phyloP scores from a whole-genome alignment of 2,329 filamentous ascomycete genomes.

The Dactylellina parvicollis region DNA sequence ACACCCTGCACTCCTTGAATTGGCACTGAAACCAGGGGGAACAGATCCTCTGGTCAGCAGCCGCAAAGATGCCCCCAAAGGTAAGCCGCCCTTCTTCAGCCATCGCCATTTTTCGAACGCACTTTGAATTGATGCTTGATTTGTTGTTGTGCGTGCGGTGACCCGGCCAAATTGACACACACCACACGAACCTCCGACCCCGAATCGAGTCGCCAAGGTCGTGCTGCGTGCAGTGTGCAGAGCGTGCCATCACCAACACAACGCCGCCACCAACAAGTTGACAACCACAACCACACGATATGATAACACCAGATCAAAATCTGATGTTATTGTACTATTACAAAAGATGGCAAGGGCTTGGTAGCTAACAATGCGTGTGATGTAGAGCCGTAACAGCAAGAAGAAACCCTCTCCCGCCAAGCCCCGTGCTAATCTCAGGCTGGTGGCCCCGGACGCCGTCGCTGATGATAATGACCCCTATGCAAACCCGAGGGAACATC shows the following conservation, averaged over 20 bases:
- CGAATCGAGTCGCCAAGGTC: background rate
- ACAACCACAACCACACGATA: no score
- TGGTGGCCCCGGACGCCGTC: background rate
- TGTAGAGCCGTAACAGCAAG: background rate
- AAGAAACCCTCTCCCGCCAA: background rate
- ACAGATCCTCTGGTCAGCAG: no score
- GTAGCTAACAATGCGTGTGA: background rate
- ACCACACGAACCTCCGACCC: conserved; percentile 21
- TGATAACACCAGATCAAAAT: no score
- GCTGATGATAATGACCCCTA: conserved; percentile 25
- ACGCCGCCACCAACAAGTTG: background rate
- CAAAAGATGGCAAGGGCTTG: no score
- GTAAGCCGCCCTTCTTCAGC: background rate
- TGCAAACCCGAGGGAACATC: conserved; percentile 18
- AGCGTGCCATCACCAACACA: conserved; percentile 2
- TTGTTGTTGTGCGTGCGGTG: conserved; percentile 21
- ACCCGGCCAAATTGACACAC: conserved; percentile 13
- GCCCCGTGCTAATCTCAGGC: background rate
- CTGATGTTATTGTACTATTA: no score
- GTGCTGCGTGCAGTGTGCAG: conserved; percentile 2
- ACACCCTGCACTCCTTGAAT: no score
- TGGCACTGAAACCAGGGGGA: no score
- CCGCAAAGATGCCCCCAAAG: background rate
- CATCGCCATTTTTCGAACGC: background rate
- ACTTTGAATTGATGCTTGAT: background rate